A percentile compares a stretch with the other conserved stretches of the same genome.
These are phyloP conservation scores for Epichloe amarillans DNA, from an alignment of 2,329 filamentous ascomycete species.

Conservation along the genomic window DNA sequence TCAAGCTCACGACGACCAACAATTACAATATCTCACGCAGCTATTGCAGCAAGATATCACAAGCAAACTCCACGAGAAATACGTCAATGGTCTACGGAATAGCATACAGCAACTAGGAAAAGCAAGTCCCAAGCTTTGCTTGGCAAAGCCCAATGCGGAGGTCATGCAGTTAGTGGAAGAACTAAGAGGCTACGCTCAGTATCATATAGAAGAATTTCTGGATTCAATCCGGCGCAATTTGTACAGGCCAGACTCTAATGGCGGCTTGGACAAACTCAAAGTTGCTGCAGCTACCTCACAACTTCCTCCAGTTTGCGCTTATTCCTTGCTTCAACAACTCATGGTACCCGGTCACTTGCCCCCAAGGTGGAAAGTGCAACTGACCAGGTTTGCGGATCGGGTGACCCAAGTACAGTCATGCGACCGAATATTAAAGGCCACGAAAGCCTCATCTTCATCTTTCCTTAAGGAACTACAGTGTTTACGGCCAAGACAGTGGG, in stretches of 20 bases:
- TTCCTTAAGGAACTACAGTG: background rate
- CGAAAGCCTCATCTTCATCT: background rate
- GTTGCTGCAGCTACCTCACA: background rate
- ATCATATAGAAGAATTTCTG: background rate
- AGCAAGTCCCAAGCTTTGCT: background rate
- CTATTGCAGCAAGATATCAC: background rate
- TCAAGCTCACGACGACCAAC: background rate
- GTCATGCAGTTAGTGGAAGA: background rate
- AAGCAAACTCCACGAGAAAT: background rate
- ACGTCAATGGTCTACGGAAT: background rate
- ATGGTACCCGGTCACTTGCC: background rate
- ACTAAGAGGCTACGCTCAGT: background rate
- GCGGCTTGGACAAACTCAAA: background rate
- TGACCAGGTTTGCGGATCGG: constrained; percentile 8
- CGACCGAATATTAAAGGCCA: constrained; percentile 13
- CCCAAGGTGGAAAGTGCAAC: constrained; percentile 5
- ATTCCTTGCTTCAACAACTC: constrained; percentile 13
- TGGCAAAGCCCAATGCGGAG: background rate
- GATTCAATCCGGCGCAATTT: background rate
- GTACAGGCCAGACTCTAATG: background rate
- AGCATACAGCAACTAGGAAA: background rate
- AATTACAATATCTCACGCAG: background rate
- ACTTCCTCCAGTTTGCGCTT: background rate
- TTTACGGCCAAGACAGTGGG: background rate
- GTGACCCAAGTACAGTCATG: background rate